These are phyloP conservation scores for Lizanozyma gosingica DNA, from an alignment of 1,139 yeast species.

Conservation along the genomic window DNA sequence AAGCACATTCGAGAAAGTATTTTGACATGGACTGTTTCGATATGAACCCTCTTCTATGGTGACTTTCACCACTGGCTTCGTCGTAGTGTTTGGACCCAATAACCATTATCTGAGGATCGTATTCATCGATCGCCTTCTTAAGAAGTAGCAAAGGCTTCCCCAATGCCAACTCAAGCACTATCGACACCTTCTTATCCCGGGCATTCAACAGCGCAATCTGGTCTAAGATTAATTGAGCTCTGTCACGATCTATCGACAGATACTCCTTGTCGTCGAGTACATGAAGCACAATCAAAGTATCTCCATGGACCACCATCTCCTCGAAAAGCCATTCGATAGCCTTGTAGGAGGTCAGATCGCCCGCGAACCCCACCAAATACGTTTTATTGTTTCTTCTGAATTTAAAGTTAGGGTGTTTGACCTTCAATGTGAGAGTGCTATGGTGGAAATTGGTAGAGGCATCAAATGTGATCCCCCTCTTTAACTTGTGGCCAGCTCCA, in stretches of 20 bases:
- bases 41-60: constrained; percentile 38
- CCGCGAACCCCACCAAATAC: constrained; percentile 51
- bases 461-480: constrained; percentile 34
- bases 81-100: constrained; percentile 49
- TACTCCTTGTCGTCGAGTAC: constrained; percentile 42
- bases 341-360: constrained; percentile 44
- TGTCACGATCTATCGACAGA: constrained; percentile 22
- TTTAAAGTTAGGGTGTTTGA: constrained; percentile 36
- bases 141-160: constrained; percentile 54
- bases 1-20: constrained; percentile 57
- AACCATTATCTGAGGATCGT: constrained; percentile 55
- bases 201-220: constrained; percentile 40
- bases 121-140: constrained; percentile 48
- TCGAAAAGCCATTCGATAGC: constrained; percentile 64
- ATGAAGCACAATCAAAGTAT: constrained; percentile 51
- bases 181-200: constrained; percentile 38
- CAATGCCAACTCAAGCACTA: constrained; percentile 51
- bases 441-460: constrained; percentile 23
- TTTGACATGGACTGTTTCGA: constrained; percentile 45
- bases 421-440: constrained; percentile 31
- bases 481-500: constrained; percentile 8
- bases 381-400: constrained; percentile 41
- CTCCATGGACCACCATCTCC: constrained; percentile 56
- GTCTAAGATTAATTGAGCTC: constrained; percentile 26
- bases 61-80: constrained; percentile 29